Percentiles rank a stretch among this genome's conserved stretches.
Evolutionary conservation across 176 grass and related monocot genomes (phyloP).

Genomic region (Rhynchospora breviuscula): DNA sequence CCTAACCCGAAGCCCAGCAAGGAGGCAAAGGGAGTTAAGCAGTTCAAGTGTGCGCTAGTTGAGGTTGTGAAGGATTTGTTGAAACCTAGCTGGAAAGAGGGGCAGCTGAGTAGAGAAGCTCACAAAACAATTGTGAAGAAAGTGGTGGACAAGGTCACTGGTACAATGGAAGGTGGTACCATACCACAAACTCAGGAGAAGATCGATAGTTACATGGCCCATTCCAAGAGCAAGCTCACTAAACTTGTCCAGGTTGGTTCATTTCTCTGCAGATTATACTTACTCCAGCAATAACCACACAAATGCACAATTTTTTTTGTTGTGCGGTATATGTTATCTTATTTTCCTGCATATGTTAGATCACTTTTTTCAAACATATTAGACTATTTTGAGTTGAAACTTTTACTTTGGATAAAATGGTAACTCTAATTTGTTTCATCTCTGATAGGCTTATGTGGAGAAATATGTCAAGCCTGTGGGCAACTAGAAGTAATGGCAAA

Average conservation of each 20-base stretch:
- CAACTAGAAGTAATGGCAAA: background rate
- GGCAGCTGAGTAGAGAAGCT: conserved; percentile 76
- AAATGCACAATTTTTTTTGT: background rate
- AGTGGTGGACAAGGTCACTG: conserved; percentile 86
- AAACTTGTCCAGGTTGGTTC: conserved; percentile 84
- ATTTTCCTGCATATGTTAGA: background rate
- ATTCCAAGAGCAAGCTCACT: conserved; percentile 67
- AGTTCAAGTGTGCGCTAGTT: conserved; percentile 77
- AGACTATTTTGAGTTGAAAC: background rate
- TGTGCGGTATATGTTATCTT: background rate
- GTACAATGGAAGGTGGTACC: conserved; percentile 50
- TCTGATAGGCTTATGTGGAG: conserved; percentile 71
- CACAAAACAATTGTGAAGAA: conserved; percentile 99
- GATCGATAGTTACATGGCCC: conserved; percentile 73
- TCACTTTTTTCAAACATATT: background rate
- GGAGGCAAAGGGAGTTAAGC: conserved; percentile 61
- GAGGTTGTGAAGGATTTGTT: conserved; percentile 90
- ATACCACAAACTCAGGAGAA: conserved; percentile 87
- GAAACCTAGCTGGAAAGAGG: conserved; percentile 96
- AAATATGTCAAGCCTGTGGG: conserved; percentile 58
- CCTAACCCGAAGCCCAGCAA: conserved; percentile 46
- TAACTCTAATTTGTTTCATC: background rate
- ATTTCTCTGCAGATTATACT: background rate
- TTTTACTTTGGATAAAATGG: background rate
- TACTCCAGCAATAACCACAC: background rate